Base-by-base conservation (phyloP, 805 yeast species). In the Wickerhamomyces queroliae region DNA sequence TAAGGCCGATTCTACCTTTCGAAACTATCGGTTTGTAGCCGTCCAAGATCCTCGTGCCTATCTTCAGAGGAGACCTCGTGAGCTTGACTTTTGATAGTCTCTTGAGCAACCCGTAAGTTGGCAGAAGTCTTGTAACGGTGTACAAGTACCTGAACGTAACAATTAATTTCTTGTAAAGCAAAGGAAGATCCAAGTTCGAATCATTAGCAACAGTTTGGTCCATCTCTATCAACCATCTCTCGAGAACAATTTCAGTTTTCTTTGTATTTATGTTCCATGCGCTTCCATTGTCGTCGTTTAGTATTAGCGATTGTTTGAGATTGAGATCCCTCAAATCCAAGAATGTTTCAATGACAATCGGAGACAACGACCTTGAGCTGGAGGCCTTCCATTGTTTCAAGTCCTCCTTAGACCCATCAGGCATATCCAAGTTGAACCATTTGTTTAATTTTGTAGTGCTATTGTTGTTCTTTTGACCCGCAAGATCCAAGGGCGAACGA, bases 171-270 rank as follows among this genome's bases (percentile, higher is more conserved):
- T 85, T 87, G 62, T 85, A 83, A 8, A 85, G 73, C 32, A 71
- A 61, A 1, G 89, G 84, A 13, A 83, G 67, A 38, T 85, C 93
- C 18, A 68, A 69, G 3, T 62, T 44, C 23, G 33, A 47, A 7
- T 47, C 48, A 53, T 64, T 56, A 55, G 66, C 20, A 11, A 57
- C 59, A 31, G 63, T 64, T 15, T 74, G 61, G 52, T 83, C 90
- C 44, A 90, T 74, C 58, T 90, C 96, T 25, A 93, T 64, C 19
- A 88, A 68, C 99, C 99, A 93, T 43, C 99, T 72, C 55, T 93
- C 99, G 41, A 93, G 63, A 2, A 93, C 96, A n/a, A 93, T 76
- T 59, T 91, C 98, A 15, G 77, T 70, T 52, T 83, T 83, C 52
- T 74, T 77, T 3, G 73, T 67, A 12, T 82, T 83, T 11, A 80